Base-by-base conservation (phyloP, 2,329 filamentous ascomycete genomes). In the Leptographium flavum region DNA sequence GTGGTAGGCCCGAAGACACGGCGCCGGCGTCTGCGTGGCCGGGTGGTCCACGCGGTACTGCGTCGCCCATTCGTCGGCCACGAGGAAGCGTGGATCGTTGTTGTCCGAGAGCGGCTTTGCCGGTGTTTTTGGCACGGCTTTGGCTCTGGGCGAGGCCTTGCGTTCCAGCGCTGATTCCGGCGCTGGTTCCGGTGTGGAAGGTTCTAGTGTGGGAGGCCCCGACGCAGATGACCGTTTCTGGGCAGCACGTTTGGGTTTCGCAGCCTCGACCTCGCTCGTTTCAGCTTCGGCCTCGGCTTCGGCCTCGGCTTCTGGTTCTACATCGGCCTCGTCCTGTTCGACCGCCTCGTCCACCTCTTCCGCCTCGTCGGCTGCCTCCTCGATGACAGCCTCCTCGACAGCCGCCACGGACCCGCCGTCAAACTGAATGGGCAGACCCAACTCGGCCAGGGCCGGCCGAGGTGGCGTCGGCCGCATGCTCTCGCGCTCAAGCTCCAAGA, bases 381-480 rank as follows among this genome's bases (percentile, higher is more conserved):
- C 27, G 8, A 8, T 25, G 2, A 11, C 25, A 14, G 3, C n/a
- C 11, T 54, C 45, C 19, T 45, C 43, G 22, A 32, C 38, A 27
- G 22, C 31, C 10, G 40, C 14, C 32, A 32, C 11, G 3, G 25
- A 19, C 13, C 14, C 25, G 11, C 21, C 30, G 31, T 23, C 22
- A 32, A 43, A 23, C n/a, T 10, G 31, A 32, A 36, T 82, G 0
- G 81, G 79, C 22, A 73, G 55, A 37, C 79, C 69, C 5, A 79
- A 65, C 56, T 93, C 87, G 4, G 74, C 79, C 53, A 77, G 71
- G 15, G 72, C 69, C 1, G 87, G 87, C 7, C 74, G 67, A 4
- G 83, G 82, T 5, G 88, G 88, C 3, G 65, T 71, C 2, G 87
- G 87, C 13, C 74, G 62, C 49, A 94, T 66, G 7, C 67, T 64